Conservation (phyloP, 805 yeast species). For the Metschnikowia bowlesiae region DNA sequence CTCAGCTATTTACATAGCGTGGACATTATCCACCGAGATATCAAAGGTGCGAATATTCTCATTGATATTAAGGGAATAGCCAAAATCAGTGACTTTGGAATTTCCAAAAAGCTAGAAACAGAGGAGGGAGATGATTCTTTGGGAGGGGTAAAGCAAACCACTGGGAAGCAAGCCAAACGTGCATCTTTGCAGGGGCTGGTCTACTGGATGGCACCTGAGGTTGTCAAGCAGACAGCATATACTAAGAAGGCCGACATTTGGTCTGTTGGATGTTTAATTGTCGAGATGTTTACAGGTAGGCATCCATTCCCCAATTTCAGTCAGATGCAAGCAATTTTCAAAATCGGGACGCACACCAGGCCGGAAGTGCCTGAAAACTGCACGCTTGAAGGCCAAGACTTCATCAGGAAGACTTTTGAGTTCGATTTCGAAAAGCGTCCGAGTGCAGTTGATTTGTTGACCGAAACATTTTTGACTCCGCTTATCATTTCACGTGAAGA, state of each 20-base stretch:
- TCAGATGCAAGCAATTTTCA: constrained; percentile 96
- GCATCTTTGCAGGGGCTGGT: constrained; percentile 82
- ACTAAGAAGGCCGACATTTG: constrained; percentile 94
- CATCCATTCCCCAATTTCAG: constrained; percentile 95
- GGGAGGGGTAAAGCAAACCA: constrained; percentile 9
- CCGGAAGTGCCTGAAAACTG: constrained; percentile 79
- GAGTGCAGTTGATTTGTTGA: constrained; percentile 61
- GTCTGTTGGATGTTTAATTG: constrained; percentile 92
- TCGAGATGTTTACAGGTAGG: constrained; percentile 93
- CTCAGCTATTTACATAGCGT: constrained; percentile 68
- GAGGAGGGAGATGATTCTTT: constrained; percentile 19
- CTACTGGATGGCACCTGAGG: constrained; percentile 99
- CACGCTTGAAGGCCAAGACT: constrained; percentile 62
- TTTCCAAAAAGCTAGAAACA: constrained; percentile 46
- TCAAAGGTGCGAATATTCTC: constrained; percentile 82
- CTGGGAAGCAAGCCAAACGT: constrained; percentile 43
- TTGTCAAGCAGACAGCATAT: constrained; percentile 86
- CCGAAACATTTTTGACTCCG: constrained; percentile 57
- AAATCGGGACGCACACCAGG: constrained; percentile 78
- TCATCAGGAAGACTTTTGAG: constrained; percentile 65
- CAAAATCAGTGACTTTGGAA: constrained; percentile 84
- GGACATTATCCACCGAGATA: constrained; percentile 79
- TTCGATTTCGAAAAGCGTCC: constrained; percentile 72
- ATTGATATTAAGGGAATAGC: constrained; percentile 78
- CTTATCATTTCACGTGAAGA: constrained; percentile 35